phyloP scores from a whole-genome alignment of 2,329 filamentous ascomycete genomes.

The Trematosphaeria pertusa region DNA sequence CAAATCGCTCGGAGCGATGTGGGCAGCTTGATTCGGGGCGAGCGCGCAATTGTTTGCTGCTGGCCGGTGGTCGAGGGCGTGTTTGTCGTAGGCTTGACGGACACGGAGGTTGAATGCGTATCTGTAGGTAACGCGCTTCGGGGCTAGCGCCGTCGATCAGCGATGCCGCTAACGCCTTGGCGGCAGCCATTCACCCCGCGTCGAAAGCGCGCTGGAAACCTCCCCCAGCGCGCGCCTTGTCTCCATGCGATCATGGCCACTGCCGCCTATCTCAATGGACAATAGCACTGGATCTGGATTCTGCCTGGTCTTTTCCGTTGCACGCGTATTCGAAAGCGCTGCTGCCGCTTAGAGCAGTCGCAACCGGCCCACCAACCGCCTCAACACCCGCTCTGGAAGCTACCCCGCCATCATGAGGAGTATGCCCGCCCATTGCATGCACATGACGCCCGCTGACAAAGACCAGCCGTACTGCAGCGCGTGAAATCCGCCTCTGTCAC shows the following conservation, averaged over 20 bases:
- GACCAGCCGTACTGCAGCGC: conserved; percentile 84
- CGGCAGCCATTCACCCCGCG: conserved; percentile 9
- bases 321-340: neutral
- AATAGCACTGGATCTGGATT: conserved; percentile 1
- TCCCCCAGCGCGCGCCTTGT: neutral
- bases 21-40: conserved; percentile 16
- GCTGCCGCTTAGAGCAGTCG: neutral
- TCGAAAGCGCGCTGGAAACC: conserved; percentile 7
- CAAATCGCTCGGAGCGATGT: conserved; percentile 19
- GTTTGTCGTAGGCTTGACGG: conserved; percentile 29
- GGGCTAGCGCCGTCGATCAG: conserved; percentile 27
- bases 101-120: conserved; percentile 36
- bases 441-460: conserved; percentile 25
- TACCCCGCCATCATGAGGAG: conserved; percentile 32
- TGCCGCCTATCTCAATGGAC: neutral
- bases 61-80: conserved; percentile 20
- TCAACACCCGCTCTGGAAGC: conserved; percentile 6
- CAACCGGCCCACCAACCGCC: conserved; percentile 3
- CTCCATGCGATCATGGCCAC: neutral
- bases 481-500: conserved; percentile 96
- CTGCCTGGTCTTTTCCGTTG: neutral
- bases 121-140: conserved; percentile 31
- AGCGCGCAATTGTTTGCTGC: conserved; percentile 28
- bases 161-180: conserved; percentile 3
- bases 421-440: conserved; percentile 8